Percentiles rank a stretch among this genome's conserved stretches.
These are phyloP conservation scores for Oenanthe javanica DNA, from an alignment of 140 eudicot genomes.

Conservation along the genomic window DNA sequence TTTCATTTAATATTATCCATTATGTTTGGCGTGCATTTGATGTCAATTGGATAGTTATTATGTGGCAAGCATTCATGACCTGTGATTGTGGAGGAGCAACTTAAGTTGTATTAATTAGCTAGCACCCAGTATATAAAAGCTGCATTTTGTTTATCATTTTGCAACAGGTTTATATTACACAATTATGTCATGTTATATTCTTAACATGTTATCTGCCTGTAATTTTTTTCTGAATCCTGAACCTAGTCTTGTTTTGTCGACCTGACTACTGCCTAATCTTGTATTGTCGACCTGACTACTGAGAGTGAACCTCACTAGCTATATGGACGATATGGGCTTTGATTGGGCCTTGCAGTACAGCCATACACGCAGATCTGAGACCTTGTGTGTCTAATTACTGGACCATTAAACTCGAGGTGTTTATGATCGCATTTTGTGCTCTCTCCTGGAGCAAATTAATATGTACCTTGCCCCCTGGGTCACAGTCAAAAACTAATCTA, in stretches of 20 bases:
- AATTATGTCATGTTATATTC: background rate
- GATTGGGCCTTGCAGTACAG: background rate
- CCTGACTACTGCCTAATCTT: background rate
- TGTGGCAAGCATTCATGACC: background rate
- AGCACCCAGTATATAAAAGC: background rate
- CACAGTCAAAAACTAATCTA: background rate
- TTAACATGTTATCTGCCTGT: background rate
- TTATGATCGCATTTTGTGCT: background rate
- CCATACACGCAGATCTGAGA: background rate
- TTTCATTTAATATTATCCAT: background rate
- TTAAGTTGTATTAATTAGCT: background rate
- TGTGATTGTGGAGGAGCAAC: background rate
- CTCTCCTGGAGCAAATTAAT: background rate
- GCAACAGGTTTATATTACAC: background rate
- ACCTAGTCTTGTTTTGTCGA: background rate
- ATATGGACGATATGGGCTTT: background rate
- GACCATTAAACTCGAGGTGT: background rate
- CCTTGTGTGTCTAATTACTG: background rate
- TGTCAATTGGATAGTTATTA: no score
- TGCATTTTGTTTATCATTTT: background rate
- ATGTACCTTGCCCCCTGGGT: background rate
- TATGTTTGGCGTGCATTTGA: background rate
- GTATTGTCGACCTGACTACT: background rate
- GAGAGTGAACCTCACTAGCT: background rate
- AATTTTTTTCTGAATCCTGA: background rate